Evolutionary conservation across 257 asterid genomes (phyloP), one percentile per base, ranked within the genome.

Genomic region (Ligustrum vulgare): DNA sequence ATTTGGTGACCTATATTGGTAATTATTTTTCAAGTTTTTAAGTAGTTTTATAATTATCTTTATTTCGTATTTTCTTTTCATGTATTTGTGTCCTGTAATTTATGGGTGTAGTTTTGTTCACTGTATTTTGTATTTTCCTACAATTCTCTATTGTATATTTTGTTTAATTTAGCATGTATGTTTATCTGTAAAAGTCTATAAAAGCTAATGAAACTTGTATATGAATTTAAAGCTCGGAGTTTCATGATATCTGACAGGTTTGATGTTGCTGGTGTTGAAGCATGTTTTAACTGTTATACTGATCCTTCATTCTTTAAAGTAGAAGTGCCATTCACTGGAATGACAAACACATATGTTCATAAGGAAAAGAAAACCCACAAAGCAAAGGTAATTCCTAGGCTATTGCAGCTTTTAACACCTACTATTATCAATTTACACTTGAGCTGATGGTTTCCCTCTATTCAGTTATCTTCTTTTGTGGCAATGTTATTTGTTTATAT

Each of bases 231-330:
- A 60, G 9, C 31, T 20, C 34, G 3, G 65, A 47, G 60, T 72
- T 49, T 68, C 67, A 58, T 71, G 60, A 36, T 76, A 43, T 45
- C 45, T 74, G 22, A 23, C 74, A 95, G 99, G 93, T 95, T 93
- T 82, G 99, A 95, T 83, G 91, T 90, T 71, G 99, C 94, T 72
- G 99, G 99, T 71, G 98, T 94, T 84, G 99, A 98, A 79, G 94
- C 98, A 75, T 93, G 97, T 82, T 87, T 91, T 65, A 93, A 91
- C 82, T 98, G 98, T 47, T 95, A 89, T 84, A 91, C 99, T 3
- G 98, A 95, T 77, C 99, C 99, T 64, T 93, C 98, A 58, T 87
- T 84, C 81, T 95, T 84, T 81, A 95, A 89, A 86, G 78, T 82
- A 65, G 99, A 89, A 80, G 37, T 80, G 11, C 67, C 80, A 28